Conservation (phyloP, 371 early-diverging fungal species). For the Zancudomyces culisetae region DNA sequence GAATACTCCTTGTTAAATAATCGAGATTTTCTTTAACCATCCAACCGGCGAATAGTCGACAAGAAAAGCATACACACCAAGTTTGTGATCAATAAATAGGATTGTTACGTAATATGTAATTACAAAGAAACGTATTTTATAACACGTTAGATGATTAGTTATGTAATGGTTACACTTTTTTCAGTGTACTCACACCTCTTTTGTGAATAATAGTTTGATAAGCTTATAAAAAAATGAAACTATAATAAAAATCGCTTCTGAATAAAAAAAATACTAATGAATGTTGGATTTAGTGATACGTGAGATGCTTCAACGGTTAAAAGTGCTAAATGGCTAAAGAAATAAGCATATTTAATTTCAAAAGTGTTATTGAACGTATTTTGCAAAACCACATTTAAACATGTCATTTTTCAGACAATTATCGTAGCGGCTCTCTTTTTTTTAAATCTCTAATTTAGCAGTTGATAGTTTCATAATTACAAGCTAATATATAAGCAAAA, state of each 20-base stretch:
- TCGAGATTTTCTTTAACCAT: too few species aligned
- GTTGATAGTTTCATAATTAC: neutral
- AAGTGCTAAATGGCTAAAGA: neutral
- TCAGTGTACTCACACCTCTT: too few species aligned
- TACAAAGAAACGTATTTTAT: too few species aligned
- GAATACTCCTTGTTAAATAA: too few species aligned
- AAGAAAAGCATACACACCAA: too few species aligned
- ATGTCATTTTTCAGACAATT: neutral
- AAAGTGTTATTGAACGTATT: neutral
- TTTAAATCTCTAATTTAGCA: neutral
- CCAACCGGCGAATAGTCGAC: too few species aligned
- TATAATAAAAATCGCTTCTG: neutral
- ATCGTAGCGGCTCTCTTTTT: neutral
- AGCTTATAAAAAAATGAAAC: neutral
- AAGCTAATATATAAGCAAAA: neutral
- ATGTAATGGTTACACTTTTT: too few species aligned
- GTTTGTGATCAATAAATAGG: too few species aligned
- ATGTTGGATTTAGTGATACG: too few species aligned
- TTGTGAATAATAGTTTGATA: neutral
- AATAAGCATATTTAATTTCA: neutral
- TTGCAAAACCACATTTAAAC: neutral
- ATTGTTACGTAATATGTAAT: too few species aligned
- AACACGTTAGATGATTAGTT: too few species aligned
- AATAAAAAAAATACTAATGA: neutral
- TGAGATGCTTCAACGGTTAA: too few species aligned